These are phyloP conservation scores for Dysphania ambrosioides DNA, from an alignment of 148 eudicot species.

Conservation along the genomic window DNA sequence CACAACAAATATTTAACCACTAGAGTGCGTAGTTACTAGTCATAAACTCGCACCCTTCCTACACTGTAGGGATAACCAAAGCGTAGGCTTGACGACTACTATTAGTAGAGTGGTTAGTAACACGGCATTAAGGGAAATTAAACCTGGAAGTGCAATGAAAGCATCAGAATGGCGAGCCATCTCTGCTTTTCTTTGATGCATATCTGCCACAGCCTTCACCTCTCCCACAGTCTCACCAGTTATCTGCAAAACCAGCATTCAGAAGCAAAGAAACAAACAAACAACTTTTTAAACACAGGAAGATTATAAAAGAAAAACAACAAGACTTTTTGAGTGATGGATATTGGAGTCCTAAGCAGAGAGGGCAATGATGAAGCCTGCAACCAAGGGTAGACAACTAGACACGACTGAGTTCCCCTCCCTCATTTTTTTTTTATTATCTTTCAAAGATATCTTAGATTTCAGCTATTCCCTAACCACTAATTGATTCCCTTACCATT, in stretches of 20 bases:
- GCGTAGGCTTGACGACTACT: too few relatives aligned
- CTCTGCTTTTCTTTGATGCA: slow-evolving; percentile 99
- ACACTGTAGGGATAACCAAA: not conserved
- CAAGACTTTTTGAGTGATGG: slow-evolving; percentile 16
- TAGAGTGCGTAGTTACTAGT: too few relatives aligned
- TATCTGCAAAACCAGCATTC: slow-evolving; percentile 49
- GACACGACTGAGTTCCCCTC: not conserved
- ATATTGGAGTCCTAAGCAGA: slow-evolving; percentile 41
- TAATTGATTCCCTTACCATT: slow-evolving; percentile 33
- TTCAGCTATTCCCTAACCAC: slow-evolving; percentile 43
- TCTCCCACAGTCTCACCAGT: slow-evolving; percentile 99
- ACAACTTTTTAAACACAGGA: not conserved
- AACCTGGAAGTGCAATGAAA: slow-evolving; percentile 98
- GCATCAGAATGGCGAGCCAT: slow-evolving; percentile 99
- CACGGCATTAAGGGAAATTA: slow-evolving; percentile 23
- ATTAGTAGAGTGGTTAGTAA: not conserved
- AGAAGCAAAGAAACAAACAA: slow-evolving; percentile 15
- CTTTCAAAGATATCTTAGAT: not conserved
- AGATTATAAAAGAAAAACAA: slow-evolving; percentile 11
- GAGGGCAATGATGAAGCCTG: slow-evolving; percentile 65
- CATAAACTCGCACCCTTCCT: not conserved
- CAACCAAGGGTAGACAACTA: slow-evolving; percentile 39
- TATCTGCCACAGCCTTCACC: slow-evolving; percentile 98
- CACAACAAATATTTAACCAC: too few relatives aligned
- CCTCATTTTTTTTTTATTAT: not conserved